These are phyloP conservation scores for Tolypocladium ophioglossoides DNA, from an alignment of 2,329 filamentous ascomycete genomes.

Conservation along the genomic window DNA sequence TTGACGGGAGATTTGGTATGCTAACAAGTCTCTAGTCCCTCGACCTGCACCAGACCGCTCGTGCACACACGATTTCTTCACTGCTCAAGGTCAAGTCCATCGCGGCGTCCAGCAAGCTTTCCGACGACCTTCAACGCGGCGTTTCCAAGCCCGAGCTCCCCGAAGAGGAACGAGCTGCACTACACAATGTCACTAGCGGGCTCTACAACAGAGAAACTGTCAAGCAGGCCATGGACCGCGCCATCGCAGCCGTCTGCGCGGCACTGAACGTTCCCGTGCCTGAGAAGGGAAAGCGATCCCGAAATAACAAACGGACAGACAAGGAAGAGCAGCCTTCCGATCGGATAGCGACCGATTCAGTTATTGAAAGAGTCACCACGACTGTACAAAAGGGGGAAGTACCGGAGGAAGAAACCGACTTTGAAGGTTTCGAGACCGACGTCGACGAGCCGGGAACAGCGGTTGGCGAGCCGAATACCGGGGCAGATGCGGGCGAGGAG, in stretches of 20 bases:
- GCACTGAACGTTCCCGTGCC: conserved; percentile 37
- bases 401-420: conserved; percentile 21
- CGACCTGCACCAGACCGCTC: conserved; percentile 46
- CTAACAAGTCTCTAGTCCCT: conserved; percentile 30
- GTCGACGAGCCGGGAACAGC: conserved; percentile 13
- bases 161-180: conserved; percentile 37
- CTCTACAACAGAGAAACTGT: conserved; percentile 43
- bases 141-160: conserved; percentile 39
- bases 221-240: conserved; percentile 36
- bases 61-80: conserved; percentile 43
- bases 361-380: not conserved
- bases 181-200: conserved; percentile 50
- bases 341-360: conserved; percentile 4
- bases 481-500: conserved; percentile 20
- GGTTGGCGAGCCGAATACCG: conserved; percentile 11
- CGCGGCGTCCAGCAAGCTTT: conserved; percentile 38
- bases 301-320: conserved; percentile 20
- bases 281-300: conserved; percentile 22
- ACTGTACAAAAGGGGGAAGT: conserved; percentile 10
- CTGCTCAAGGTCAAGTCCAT: conserved; percentile 43
- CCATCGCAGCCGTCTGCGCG: conserved; percentile 37
- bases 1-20: not conserved
- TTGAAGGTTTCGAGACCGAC: conserved; percentile 24
- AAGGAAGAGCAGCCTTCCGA: conserved; percentile 18
- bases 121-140: conserved; percentile 33